These are phyloP conservation scores for Sporothrix brasiliensis DNA, from an alignment of 2,329 filamentous ascomycete species.

Conservation along the genomic window DNA sequence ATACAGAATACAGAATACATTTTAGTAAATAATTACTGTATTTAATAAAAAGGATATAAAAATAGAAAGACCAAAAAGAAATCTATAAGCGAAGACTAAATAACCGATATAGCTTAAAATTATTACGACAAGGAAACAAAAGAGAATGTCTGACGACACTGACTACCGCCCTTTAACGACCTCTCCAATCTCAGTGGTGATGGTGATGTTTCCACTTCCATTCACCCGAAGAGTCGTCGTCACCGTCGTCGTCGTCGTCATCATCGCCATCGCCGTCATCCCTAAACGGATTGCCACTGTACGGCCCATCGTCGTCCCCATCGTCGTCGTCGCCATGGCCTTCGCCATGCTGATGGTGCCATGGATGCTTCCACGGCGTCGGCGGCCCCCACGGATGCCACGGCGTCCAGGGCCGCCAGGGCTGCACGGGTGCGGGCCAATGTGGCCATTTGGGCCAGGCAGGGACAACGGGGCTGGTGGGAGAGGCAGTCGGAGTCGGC, in stretches of 20 bases:
- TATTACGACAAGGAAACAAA: neutral
- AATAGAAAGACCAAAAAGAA: neutral
- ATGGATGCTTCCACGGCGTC: neutral
- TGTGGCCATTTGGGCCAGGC: conserved; percentile 13
- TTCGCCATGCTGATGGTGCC: neutral
- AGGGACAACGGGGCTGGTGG: neutral
- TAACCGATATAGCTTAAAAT: neutral
- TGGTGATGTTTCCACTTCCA: neutral
- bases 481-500: neutral
- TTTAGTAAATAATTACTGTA: too few species aligned
- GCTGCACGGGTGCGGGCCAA: neutral
- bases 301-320: neutral
- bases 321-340: neutral
- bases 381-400: neutral
- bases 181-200: neutral
- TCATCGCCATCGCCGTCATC: neutral
- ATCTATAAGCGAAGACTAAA: neutral
- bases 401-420: neutral
- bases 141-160: too few species aligned
- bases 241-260: neutral
- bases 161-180: neutral
- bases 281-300: neutral
- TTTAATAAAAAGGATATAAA: too few species aligned
- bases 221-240: neutral
- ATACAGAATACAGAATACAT: too few species aligned